phyloP scores from a whole-genome alignment of 768 basidiomycete genomes.

The Leccinellum albellum region DNA sequence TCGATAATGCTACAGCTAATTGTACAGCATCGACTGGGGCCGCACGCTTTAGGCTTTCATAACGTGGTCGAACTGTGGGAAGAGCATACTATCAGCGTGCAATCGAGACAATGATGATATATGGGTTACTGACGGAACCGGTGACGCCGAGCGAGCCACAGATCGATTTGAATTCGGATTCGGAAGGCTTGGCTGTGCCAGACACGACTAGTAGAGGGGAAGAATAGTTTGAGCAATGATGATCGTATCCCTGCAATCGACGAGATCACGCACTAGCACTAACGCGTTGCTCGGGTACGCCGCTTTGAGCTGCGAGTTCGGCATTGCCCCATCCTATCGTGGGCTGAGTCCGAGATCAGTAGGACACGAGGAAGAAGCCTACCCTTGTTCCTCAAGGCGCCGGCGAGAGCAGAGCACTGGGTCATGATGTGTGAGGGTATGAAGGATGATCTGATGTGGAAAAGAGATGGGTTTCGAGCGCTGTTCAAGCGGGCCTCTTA shows the following conservation, averaged over 20 bases:
- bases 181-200: slow-evolving; percentile 40
- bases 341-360: neutral
- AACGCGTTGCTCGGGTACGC: slow-evolving; percentile 44
- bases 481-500: slow-evolving; percentile 9
- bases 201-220: slow-evolving; percentile 42
- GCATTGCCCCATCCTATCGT: slow-evolving; percentile 3
- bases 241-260: neutral
- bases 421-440: slow-evolving; percentile 41
- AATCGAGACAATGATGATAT: neutral
- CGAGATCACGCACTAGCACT: slow-evolving; percentile 43
- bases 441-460: slow-evolving; percentile 29
- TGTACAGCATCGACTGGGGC: slow-evolving; percentile 4
- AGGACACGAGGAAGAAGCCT: neutral
- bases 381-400: slow-evolving; percentile 51
- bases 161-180: slow-evolving; percentile 47
- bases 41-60: neutral
- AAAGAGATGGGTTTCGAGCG: neutral
- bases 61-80: neutral
- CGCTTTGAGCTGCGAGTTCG: slow-evolving; percentile 45
- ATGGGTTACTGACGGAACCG: slow-evolving; percentile 25
- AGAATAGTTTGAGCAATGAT: neutral
- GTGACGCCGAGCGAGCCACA: slow-evolving; percentile 42
- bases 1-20: slow-evolving; percentile 10
- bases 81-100: neutral
- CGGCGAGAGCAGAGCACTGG: slow-evolving; percentile 55